These are phyloP conservation scores for Botryotinia globosa DNA, from an alignment of 2,329 filamentous ascomycete species.

Conservation along the genomic window DNA sequence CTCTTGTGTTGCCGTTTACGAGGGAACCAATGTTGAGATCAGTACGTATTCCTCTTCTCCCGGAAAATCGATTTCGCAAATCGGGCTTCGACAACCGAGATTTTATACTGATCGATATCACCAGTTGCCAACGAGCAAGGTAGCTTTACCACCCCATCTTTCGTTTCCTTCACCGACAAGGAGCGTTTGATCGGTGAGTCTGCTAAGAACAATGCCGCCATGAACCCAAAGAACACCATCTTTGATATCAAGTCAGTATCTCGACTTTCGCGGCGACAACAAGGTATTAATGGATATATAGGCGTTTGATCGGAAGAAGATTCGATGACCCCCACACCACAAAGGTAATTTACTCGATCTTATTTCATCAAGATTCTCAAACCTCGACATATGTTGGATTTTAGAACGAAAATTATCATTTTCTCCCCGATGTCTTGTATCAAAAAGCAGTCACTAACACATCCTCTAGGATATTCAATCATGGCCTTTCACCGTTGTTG, in stretches of 20 bases:
- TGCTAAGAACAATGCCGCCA: slow-evolving; percentile 99
- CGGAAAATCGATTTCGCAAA: slow-evolving; percentile 1
- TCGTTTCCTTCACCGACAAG: slow-evolving; percentile 98
- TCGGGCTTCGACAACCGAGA: not conserved
- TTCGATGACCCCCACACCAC: slow-evolving; percentile 95
- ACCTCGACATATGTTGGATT: too few species aligned
- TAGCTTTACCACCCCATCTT: slow-evolving; percentile 97
- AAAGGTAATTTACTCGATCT: slow-evolving; percentile 57
- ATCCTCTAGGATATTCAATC: slow-evolving; percentile 63
- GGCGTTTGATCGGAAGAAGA: slow-evolving; percentile 95
- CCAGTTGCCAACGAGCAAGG: slow-evolving; percentile 95
- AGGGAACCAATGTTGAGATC: slow-evolving; percentile 99
- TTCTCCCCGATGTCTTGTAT: not conserved
- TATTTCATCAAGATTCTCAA: not conserved
- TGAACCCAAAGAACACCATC: slow-evolving; percentile 98
- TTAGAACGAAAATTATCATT: not conserved
- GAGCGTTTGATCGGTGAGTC: slow-evolving; percentile 99
- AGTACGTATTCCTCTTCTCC: slow-evolving; percentile 22
- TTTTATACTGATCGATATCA: slow-evolving; percentile 10
- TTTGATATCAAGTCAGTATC: slow-evolving; percentile 93
- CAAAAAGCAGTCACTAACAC: not conserved
- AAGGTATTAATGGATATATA: slow-evolving; percentile 40
- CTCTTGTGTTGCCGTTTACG: slow-evolving; percentile 99
- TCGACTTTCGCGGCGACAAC: slow-evolving; percentile 11
- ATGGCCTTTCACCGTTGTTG: slow-evolving; percentile 98